phyloP scores from a whole-genome alignment of 2,329 filamentous ascomycete species.

The Ophiostoma quercus region DNA sequence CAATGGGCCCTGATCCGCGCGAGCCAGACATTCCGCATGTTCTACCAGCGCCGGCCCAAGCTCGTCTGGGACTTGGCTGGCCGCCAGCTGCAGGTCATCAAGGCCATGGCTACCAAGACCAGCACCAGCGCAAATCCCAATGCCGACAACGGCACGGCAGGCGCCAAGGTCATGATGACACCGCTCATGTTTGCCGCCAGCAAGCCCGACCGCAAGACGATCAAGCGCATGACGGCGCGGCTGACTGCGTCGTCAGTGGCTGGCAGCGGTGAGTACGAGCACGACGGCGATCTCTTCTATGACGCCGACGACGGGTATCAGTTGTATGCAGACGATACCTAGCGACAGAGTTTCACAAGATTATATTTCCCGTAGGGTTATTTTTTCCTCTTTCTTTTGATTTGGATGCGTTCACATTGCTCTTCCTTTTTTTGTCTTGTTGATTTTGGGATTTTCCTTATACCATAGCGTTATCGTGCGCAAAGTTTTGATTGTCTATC shows the following conservation, averaged over 20 bases:
- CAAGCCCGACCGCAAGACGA: slow-evolving; percentile 35
- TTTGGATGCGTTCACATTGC: not conserved
- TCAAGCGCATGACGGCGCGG: slow-evolving; percentile 27
- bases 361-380: not conserved
- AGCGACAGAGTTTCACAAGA: slow-evolving; percentile 9
- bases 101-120: slow-evolving; percentile 34
- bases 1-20: slow-evolving; percentile 49
- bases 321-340: slow-evolving; percentile 2
- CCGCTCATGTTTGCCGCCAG: slow-evolving; percentile 36
- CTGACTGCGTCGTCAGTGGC: slow-evolving; percentile 17
- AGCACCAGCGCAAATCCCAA: not conserved
- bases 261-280: slow-evolving; percentile 8
- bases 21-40: slow-evolving; percentile 43
- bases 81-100: slow-evolving; percentile 45
- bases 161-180: slow-evolving; percentile 34
- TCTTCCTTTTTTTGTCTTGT: not conserved
- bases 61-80: slow-evolving; percentile 49
- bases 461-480: not conserved
- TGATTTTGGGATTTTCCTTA: not conserved
- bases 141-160: slow-evolving; percentile 21
- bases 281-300: slow-evolving; percentile 18
- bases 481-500: not conserved
- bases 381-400: not conserved
- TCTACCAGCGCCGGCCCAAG: slow-evolving; percentile 28
- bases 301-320: slow-evolving; percentile 6